Conservation (phyloP, 2,329 filamentous ascomycete species). For the Verticillium klebahnii region DNA sequence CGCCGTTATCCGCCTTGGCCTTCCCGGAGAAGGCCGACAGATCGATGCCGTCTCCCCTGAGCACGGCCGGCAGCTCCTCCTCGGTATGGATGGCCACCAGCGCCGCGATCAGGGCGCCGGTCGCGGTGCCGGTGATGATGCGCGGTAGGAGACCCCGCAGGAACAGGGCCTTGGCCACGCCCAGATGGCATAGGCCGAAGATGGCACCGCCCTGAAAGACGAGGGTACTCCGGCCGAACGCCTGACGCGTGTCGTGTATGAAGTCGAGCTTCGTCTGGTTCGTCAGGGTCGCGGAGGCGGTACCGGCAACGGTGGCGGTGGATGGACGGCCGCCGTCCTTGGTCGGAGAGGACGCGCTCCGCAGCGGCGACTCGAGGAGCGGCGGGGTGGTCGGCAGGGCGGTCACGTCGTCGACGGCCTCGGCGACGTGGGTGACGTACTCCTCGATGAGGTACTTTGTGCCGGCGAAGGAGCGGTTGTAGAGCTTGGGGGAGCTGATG, state of each 20-base stretch:
- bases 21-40: conserved; percentile 64
- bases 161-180: conserved; percentile 84
- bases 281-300: conserved; percentile 41
- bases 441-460: conserved; percentile 90
- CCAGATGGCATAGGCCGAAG: conserved; percentile 85
- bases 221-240: conserved; percentile 80
- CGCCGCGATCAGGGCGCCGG: conserved; percentile 83
- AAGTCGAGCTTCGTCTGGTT: conserved; percentile 80
- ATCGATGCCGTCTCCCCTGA: conserved; percentile 77
- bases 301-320: conserved; percentile 24
- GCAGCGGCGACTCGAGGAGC: not conserved
- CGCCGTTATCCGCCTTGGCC: conserved; percentile 22
- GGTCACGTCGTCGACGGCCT: conserved; percentile 73
- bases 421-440: conserved; percentile 80
- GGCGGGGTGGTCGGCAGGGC: conserved; percentile 53
- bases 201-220: conserved; percentile 88
- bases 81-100: conserved; percentile 84
- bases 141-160: conserved; percentile 75
- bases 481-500: conserved; percentile 76
- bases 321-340: not conserved
- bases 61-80: conserved; percentile 72
- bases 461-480: conserved; percentile 79
- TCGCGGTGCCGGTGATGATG: conserved; percentile 88
- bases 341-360: not conserved
- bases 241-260: conserved; percentile 80